Base-by-base conservation (phyloP, 1,139 yeast genomes). In the Eremothecium gossypii region DNA sequence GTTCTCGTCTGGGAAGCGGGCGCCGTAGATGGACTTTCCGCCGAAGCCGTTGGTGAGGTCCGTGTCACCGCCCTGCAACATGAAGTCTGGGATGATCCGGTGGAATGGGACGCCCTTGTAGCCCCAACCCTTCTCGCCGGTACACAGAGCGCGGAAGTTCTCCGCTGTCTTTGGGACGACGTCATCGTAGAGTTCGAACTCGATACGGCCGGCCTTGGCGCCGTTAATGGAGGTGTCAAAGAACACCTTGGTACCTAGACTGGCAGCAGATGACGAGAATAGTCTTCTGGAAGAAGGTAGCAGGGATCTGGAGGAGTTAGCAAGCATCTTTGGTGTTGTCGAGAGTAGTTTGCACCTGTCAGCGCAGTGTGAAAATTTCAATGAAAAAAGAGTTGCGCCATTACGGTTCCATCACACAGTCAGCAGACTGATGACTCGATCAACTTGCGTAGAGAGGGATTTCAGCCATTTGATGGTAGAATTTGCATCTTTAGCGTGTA, bases 1-100 rank as follows among this genome's bases (percentile, higher is more conserved):
- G 86, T 89, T 87, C 78, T 91, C 97, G 65, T 91, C 97, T 51
- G 93, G 81, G 71, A 91, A 91, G 73, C 81, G 83, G 62, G 77
- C 81, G 65, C 97, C 97, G 77, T 91, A 91, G 79, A 91, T 91
- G 58, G 96, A 86, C 76, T 87, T 87, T 69, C 98, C 98, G 70
- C 97, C 98, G 60, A 95, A 84, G 70, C 98, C 96, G 73, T 83
- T 81, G 66, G 85, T 84, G 66, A 78, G 73, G 69, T 91, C 87
- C 80, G 87, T 85, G 70, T 87, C 97, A 79, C 98, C 98, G 72
- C 97, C 97, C 75, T 91, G 98, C 68, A 89, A 76, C 98, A 91
- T 91, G 79, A 91, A 91, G 64, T 84, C 81, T 58, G 97, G 97
- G 63, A 91, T 91, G 58, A 91, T 95, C 74, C 98, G 81, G 89